phyloP scores from a whole-genome alignment of 169 alveolate genomes.

The Cryptosporidium ryanae region DNA sequence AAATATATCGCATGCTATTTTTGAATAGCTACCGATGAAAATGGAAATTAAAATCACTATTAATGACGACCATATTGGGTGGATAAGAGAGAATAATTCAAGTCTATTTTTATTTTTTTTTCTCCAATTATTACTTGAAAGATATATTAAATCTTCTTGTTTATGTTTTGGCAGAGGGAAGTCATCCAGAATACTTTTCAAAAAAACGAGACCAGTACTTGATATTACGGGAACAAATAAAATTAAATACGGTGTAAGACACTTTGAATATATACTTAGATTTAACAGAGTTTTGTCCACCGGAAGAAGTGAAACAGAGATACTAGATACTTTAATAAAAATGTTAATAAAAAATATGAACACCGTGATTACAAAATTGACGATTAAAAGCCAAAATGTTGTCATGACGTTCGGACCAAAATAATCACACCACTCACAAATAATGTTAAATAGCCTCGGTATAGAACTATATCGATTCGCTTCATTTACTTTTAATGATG shows the following conservation, averaged over 20 bases:
- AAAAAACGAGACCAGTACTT: conserved; percentile 47
- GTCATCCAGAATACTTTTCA: conserved; percentile 52
- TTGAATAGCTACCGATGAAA: conserved; percentile 20
- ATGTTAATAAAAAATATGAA: conserved; percentile 17
- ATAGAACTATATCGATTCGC: conserved; percentile 43
- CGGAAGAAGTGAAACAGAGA: not conserved
- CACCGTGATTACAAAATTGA: conserved; percentile 15
- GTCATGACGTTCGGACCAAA: conserved; percentile 68
- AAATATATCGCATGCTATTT: not conserved
- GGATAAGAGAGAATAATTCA: not conserved
- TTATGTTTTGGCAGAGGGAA: conserved; percentile 61
- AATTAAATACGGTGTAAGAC: conserved; percentile 44
- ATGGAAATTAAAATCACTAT: conserved; percentile 5
- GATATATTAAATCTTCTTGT: conserved; percentile 42
- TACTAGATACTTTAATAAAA: not conserved
- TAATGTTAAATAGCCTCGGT: conserved; percentile 55
- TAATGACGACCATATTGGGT: conserved; percentile 7
- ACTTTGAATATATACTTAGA: not conserved
- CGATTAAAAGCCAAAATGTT: conserved; percentile 43
- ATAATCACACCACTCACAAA: conserved; percentile 72
- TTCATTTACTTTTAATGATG: conserved; percentile 23
- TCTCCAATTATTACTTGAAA: conserved; percentile 43
- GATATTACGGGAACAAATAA: conserved; percentile 28
- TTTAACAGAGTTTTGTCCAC: not conserved
- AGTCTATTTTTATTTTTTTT: not conserved